These are phyloP conservation scores for Didymella exigua DNA, from an alignment of 2,329 filamentous ascomycete species.

Conservation along the genomic window DNA sequence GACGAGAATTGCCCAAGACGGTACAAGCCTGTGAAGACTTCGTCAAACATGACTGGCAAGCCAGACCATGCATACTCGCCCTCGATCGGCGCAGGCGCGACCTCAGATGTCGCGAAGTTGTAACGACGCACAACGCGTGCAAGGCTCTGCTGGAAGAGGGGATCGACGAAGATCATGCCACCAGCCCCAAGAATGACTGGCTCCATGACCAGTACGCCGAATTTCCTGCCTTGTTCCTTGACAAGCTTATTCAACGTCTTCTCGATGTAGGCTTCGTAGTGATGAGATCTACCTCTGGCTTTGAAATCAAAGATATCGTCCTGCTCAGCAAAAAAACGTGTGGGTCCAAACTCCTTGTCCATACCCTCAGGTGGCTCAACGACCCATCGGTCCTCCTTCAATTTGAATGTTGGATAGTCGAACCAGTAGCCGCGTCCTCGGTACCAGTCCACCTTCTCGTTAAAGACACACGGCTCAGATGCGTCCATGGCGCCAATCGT, in stretches of 20 bases:
- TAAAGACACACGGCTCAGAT: constrained; percentile 76
- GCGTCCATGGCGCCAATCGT: constrained; percentile 90
- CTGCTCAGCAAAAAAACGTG: constrained; percentile 41
- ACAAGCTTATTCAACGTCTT: constrained; percentile 60
- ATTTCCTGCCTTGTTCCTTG: constrained; percentile 63
- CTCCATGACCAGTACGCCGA: constrained; percentile 80
- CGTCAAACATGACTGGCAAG: constrained; percentile 80
- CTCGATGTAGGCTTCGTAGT: constrained; percentile 67
- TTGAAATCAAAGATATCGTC: constrained; percentile 45
- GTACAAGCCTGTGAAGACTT: constrained; percentile 86
- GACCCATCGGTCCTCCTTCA: constrained; percentile 69
- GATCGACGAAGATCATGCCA: constrained; percentile 84
- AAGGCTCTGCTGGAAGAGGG: constrained; percentile 77
- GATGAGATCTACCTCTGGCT: constrained; percentile 48
- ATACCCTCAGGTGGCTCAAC: constrained; percentile 63
- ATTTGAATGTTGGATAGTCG: constrained; percentile 74
- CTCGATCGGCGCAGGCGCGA: not conserved
- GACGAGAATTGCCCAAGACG: constrained; percentile 76
- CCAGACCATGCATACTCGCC: constrained; percentile 65
- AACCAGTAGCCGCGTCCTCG: constrained; percentile 80
- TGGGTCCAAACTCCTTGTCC: constrained; percentile 53
- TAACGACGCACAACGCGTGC: constrained; percentile 69
- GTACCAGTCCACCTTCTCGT: constrained; percentile 88
- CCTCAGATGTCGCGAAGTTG: constrained; percentile 55
- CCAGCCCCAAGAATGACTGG: constrained; percentile 81